A percentile compares a stretch with the other conserved stretches of the same genome.
Evolutionary conservation across 2,329 filamentous ascomycete species (phyloP).

Genomic region (Hirsutella thompsonii): DNA sequence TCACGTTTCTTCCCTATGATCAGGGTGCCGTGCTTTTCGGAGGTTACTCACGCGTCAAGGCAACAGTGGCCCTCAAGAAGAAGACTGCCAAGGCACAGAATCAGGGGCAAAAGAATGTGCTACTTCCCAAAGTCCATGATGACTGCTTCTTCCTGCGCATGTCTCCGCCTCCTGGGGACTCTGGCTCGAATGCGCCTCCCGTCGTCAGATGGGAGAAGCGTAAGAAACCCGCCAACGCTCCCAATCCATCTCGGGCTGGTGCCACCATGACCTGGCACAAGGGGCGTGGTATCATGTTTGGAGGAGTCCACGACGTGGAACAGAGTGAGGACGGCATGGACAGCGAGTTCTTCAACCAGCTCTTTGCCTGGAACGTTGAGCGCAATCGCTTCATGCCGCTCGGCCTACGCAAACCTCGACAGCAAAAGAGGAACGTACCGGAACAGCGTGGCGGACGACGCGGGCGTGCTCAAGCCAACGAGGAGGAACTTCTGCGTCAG

Average conservation of each 20-base stretch:
- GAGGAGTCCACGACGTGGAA: slow-evolving; percentile 88
- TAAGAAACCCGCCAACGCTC: slow-evolving; percentile 83
- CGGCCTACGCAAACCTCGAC: slow-evolving; percentile 58
- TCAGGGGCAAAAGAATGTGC: slow-evolving; percentile 53
- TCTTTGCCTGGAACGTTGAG: slow-evolving; percentile 92
- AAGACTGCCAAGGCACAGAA: slow-evolving; percentile 41
- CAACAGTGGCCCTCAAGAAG: slow-evolving; percentile 50
- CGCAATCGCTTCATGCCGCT: slow-evolving; percentile 90
- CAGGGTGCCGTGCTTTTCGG: slow-evolving; percentile 82
- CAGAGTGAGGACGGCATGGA: slow-evolving; percentile 90
- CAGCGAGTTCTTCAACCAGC: slow-evolving; percentile 87
- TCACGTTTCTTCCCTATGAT: slow-evolving; percentile 84
- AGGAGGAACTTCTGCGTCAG: slow-evolving; percentile 80
- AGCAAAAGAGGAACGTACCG: slow-evolving; percentile 42
- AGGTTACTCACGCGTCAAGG: slow-evolving; percentile 86
- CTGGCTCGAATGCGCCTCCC: slow-evolving; percentile 51
- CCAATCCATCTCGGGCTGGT: slow-evolving; percentile 71
- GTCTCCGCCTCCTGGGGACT: slow-evolving; percentile 55
- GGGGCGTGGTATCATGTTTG: slow-evolving; percentile 83
- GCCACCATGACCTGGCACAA: slow-evolving; percentile 92
- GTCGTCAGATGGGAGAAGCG: slow-evolving; percentile 80
- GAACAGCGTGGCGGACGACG: slow-evolving; percentile 47
- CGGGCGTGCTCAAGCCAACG: slow-evolving; percentile 75
- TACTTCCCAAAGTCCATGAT: slow-evolving; percentile 83
- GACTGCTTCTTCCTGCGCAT: slow-evolving; percentile 91